phyloP scores from a whole-genome alignment of 805 yeast genomes.

The Pichia scutulata region DNA sequence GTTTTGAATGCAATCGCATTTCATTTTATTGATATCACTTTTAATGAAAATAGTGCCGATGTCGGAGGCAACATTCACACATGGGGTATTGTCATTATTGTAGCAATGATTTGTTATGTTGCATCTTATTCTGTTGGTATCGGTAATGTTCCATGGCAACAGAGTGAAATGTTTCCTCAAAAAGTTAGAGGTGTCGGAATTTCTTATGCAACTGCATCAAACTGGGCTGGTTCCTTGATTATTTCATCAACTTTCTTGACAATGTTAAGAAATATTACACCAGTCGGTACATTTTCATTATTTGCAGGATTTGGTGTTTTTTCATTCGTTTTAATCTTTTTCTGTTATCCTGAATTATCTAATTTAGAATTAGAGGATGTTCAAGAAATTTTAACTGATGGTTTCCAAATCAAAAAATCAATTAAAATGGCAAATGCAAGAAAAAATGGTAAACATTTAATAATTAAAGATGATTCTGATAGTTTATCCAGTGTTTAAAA shows the following conservation, averaged over 20 bases:
- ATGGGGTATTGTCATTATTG: conserved; percentile 84
- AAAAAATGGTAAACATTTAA: conserved; percentile 8
- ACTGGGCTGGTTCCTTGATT: conserved; percentile 92
- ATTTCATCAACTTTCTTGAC: conserved; percentile 90
- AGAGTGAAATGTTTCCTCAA: conserved; percentile 90
- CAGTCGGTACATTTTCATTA: conserved; percentile 88
- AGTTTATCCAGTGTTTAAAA: conserved; percentile 5
- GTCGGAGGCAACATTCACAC: conserved; percentile 47
- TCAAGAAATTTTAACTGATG: conserved; percentile 69
- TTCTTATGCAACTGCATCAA: conserved; percentile 83
- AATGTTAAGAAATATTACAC: conserved; percentile 87
- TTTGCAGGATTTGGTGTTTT: conserved; percentile 76
- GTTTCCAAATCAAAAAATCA: conserved; percentile 75
- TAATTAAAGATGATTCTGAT: conserved; percentile 6
- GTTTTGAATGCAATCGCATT: conserved; percentile 83
- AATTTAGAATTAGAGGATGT: conserved; percentile 90
- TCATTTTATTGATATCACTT: conserved; percentile 68
- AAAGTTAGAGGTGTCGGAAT: conserved; percentile 89
- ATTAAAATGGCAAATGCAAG: conserved; percentile 44
- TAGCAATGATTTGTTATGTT: conserved; percentile 79
- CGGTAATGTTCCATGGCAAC: conserved; percentile 99
- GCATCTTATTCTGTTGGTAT: conserved; percentile 91
- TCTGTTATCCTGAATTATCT: conserved; percentile 88
- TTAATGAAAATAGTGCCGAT: conserved; percentile 40
- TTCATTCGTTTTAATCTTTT: conserved; percentile 66